Conservation (phyloP, 2,329 filamentous ascomycete genomes). For the Clarireedia hainanense region DNA sequence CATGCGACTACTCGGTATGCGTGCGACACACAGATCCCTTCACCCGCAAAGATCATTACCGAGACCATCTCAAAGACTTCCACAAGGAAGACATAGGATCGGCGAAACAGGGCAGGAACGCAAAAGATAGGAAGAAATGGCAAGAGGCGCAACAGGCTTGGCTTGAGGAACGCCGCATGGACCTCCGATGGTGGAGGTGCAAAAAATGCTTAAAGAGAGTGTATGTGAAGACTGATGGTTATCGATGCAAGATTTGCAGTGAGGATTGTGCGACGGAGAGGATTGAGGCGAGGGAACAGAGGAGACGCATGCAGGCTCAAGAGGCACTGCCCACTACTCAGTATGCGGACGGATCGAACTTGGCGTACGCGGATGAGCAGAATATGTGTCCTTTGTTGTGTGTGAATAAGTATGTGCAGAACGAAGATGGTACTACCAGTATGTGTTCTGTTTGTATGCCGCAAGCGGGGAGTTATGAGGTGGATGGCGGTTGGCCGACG, state of each 20-base stretch:
- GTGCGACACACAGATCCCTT: conserved; percentile 31
- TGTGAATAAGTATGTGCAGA: no score
- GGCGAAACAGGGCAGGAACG: conserved; percentile 14
- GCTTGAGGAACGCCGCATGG: conserved; percentile 18
- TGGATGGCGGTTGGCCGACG: no score
- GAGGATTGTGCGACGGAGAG: conserved; percentile 17
- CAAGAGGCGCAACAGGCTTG: conserved; percentile 17
- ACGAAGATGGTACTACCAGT: no score
- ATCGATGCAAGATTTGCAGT: conserved; percentile 20
- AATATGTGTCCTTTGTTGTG: no score
- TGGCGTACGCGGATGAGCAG: no score
- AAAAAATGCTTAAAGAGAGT: conserved; percentile 21
- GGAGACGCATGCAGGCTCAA: neutral
- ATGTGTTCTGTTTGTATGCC: no score
- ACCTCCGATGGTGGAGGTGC: conserved; percentile 22
- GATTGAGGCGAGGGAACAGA: conserved; percentile 1
- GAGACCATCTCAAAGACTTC: conserved; percentile 40
- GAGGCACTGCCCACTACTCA: neutral
- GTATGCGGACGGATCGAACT: no score
- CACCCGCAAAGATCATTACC: conserved; percentile 39
- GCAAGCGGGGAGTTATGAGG: no score
- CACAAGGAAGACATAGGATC: conserved; percentile 35
- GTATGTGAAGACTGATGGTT: conserved; percentile 14
- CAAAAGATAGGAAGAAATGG: conserved; percentile 9
- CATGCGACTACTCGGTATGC: conserved; percentile 29